These are phyloP conservation scores for Monosporascus sp. DNA, from an alignment of 2,329 filamentous ascomycete species.

Conservation along the genomic window DNA sequence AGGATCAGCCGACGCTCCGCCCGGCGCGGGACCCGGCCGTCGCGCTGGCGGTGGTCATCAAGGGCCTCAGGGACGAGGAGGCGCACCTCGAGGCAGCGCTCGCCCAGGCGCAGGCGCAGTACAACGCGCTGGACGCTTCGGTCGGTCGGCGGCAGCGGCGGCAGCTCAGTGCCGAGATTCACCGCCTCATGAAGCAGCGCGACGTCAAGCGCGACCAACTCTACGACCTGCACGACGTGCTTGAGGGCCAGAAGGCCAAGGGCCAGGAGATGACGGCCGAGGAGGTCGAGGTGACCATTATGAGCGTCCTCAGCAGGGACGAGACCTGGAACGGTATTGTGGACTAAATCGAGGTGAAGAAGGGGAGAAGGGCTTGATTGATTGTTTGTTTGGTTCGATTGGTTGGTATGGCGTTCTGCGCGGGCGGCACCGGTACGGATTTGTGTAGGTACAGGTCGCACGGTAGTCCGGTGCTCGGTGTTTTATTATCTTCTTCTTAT, in stretches of 20 bases:
- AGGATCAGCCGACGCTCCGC: slow-evolving; percentile 55
- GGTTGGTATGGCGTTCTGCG: no score
- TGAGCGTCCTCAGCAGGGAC: slow-evolving; percentile 39
- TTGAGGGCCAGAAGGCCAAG: slow-evolving; percentile 69
- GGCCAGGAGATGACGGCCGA: slow-evolving; percentile 59
- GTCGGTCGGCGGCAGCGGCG: slow-evolving; percentile 61
- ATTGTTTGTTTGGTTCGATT: no score
- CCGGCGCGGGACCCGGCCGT: slow-evolving; percentile 64
- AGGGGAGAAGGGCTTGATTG: neutral
- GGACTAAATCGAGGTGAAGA: slow-evolving; percentile 7
- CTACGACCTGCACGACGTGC: slow-evolving; percentile 76
- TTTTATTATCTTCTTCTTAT: no score
- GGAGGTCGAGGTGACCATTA: slow-evolving; percentile 59
- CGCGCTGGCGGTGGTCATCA: slow-evolving; percentile 78
- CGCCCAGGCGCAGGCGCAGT: slow-evolving; percentile 53
- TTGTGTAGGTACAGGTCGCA: no score
- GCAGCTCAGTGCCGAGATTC: slow-evolving; percentile 54
- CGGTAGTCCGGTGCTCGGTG: no score
- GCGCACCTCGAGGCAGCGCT: slow-evolving; percentile 69
- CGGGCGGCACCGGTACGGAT: no score
- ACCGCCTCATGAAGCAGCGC: slow-evolving; percentile 55
- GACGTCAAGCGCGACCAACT: slow-evolving; percentile 75
- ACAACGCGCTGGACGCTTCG: slow-evolving; percentile 62
- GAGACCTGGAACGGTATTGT: slow-evolving; percentile 25
- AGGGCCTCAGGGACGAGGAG: slow-evolving; percentile 74